Evolutionary conservation across 2,329 filamentous ascomycete genomes (phyloP).

Genomic region (Talaromyces amestolkiae): DNA sequence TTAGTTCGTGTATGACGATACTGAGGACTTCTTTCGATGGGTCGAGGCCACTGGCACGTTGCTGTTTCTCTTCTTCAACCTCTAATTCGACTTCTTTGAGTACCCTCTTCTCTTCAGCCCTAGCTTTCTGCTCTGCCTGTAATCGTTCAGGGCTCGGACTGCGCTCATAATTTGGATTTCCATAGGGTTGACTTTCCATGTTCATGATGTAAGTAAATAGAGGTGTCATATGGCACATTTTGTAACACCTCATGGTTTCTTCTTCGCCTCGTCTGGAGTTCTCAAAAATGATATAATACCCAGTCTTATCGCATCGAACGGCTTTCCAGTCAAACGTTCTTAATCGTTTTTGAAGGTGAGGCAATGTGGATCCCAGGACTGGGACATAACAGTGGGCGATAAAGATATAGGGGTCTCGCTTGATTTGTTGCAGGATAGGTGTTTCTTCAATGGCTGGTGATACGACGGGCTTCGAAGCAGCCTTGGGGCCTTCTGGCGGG

Average conservation of each 20-base stretch:
- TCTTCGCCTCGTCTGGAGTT: conserved; percentile 72
- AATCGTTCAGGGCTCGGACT: conserved; percentile 47
- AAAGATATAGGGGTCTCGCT: conserved; percentile 83
- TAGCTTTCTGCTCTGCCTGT: conserved; percentile 52
- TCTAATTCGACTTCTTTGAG: conserved; percentile 76
- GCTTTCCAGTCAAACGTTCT: conserved; percentile 79
- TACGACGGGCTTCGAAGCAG: conserved; percentile 31
- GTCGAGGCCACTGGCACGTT: conserved; percentile 82
- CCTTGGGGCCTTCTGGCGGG: conserved; percentile 42
- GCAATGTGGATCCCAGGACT: conserved; percentile 77
- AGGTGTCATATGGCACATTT: conserved; percentile 72
- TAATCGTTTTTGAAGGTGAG: conserved; percentile 85
- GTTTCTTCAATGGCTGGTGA: conserved; percentile 62
- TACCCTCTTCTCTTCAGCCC: conserved; percentile 64
- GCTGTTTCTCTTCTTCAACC: conserved; percentile 83
- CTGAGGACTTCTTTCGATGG: conserved; percentile 82
- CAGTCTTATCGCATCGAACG: conserved; percentile 77
- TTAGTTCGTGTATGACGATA: conserved; percentile 74
- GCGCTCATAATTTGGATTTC: conserved; percentile 61
- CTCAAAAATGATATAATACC: conserved; percentile 90
- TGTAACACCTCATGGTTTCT: conserved; percentile 77
- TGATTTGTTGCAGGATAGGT: conserved; percentile 66
- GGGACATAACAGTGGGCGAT: conserved; percentile 84
- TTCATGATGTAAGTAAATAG: conserved; percentile 92
- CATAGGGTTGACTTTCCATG: conserved; percentile 77